These are phyloP conservation scores for Nitzschia sp. DNA, from an alignment of 108 stramenopile species.

Conservation along the genomic window DNA sequence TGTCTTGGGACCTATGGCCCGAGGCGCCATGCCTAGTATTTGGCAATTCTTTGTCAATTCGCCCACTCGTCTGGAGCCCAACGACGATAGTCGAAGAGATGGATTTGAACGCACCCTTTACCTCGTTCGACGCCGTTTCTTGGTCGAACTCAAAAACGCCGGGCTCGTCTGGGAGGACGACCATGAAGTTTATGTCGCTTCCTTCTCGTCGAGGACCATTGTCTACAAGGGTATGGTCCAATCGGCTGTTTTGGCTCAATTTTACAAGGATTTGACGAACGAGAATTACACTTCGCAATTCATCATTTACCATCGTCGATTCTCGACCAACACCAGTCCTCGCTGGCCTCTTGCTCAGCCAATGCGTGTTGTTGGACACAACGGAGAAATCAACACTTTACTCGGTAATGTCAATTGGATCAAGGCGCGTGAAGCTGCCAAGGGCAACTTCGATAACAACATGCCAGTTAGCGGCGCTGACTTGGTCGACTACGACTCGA, in stretches of 20 bases:
- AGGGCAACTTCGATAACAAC: conserved; percentile 79
- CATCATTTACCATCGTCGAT: conserved; percentile 92
- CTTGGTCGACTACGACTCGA: conserved; percentile 76
- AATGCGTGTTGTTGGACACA: conserved; percentile 93
- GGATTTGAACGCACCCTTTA: conserved; percentile 96
- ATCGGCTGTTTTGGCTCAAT: conserved; percentile 75
- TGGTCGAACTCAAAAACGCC: conserved; percentile 59
- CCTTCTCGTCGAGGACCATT: conserved; percentile 84
- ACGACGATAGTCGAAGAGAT: conserved; percentile 72
- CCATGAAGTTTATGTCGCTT: conserved; percentile 82
- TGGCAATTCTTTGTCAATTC: conserved; percentile 95
- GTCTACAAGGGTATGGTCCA: conserved; percentile 96
- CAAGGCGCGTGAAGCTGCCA: conserved; percentile 88
- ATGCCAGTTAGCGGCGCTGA: conserved; percentile 58
- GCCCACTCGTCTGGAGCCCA: conserved; percentile 55
- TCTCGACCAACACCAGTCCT: conserved; percentile 95
- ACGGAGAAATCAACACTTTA: conserved; percentile 96
- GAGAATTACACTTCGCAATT: conserved; percentile 86
- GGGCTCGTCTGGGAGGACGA: conserved; percentile 73
- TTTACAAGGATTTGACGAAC: conserved; percentile 88
- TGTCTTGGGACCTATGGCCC: conserved; percentile 75
- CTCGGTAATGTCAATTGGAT: conserved; percentile 97
- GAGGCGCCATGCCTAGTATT: conserved; percentile 73
- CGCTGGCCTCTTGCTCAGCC: conserved; percentile 94
- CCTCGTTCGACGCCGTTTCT: conserved; percentile 83